These are phyloP conservation scores for Fistulifera solaris DNA, from an alignment of 108 stramenopile genomes.

Conservation along the genomic window DNA sequence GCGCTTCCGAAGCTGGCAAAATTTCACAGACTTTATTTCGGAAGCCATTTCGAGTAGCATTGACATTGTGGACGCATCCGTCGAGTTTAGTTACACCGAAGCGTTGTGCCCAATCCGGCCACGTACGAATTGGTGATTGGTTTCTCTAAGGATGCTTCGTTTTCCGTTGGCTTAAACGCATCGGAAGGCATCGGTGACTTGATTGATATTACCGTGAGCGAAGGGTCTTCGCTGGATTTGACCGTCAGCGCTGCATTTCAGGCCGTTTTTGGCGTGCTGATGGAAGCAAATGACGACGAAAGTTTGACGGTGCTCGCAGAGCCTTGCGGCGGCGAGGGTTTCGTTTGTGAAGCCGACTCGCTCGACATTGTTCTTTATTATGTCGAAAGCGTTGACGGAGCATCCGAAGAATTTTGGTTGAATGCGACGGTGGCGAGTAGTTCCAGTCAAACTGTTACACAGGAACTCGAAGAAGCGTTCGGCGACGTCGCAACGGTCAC, in stretches of 20 bases:
- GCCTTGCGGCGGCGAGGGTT: not conserved
- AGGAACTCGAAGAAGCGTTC: not conserved
- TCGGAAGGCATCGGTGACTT: conserved; percentile 20
- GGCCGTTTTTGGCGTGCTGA: too few species aligned
- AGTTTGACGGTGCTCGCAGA: not conserved
- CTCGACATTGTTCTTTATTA: not conserved
- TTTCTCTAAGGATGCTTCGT: conserved; percentile 10
- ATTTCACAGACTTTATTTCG: not conserved
- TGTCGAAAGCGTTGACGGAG: not conserved
- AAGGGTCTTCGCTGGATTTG: not conserved
- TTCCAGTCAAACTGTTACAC: not conserved
- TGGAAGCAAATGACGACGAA: too few species aligned
- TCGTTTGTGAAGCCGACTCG: not conserved
- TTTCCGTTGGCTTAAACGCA: conserved; percentile 10
- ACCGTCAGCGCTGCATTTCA: too few species aligned
- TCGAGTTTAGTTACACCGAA: too few species aligned
- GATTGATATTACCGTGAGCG: conserved; percentile 10
- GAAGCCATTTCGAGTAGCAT: too few species aligned
- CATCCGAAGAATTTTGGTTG: not conserved
- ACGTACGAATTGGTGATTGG: not conserved
- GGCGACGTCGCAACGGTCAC: conserved; percentile 6
- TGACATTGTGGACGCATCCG: too few species aligned
- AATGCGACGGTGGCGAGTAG: not conserved
- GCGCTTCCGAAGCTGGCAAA: conserved; percentile 1
- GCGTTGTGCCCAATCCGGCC: too few species aligned